Evolutionary conservation across 2,329 filamentous ascomycete species (phyloP), one percentile per base, ranked within the genome.

Genomic region (Colletotrichum tofieldiae): DNA sequence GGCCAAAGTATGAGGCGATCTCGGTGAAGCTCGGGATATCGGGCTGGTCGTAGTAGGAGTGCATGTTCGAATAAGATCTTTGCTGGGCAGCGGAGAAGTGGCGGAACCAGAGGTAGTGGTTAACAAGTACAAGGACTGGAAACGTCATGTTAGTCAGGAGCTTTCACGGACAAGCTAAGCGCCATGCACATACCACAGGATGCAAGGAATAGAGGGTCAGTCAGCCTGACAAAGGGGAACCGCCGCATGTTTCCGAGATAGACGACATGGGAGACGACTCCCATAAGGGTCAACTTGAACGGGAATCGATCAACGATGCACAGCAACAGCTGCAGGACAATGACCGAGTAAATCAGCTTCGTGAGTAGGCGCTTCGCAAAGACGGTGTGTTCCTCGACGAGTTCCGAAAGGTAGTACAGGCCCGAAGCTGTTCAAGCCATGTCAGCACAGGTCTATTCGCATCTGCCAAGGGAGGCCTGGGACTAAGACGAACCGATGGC

Each of bases 381-480:
- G 14, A 98, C 96, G 5, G 96, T 98, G 81, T 99, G 96, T 82
- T 99, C 96, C 84, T 99, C 96, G 73, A 99, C 96, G 18, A 98
- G 91, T 82, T 99, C 96, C 32, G 96, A 98, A 65, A 99, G 92
- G 82, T 99, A 99, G 86, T 99, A 99, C 35, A 99, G 91, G 47
- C 96, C 96, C n/a, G 95, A 98, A 49, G 96, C 96, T 94, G 78
- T 59, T 12, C 47, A 47, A 32, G 11, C 20, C 39, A 41, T 47
- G 49, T 69, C 56, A 74, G 52, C n/a, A 23, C n/a, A 8, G 0
- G 29, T 29, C 2, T 14, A 35, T 29, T 26, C 29, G 3, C 16
- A 18, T 5, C 5, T 56, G 37, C 62, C 62, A 54, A 67, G 54
- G 65, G 66, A 74, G 71, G 67, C 41, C 52, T 32, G 56, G 51